Evolutionary conservation across 1,284 basidiomycete species (phyloP).

Genomic region (Pseudozyma sp.): DNA sequence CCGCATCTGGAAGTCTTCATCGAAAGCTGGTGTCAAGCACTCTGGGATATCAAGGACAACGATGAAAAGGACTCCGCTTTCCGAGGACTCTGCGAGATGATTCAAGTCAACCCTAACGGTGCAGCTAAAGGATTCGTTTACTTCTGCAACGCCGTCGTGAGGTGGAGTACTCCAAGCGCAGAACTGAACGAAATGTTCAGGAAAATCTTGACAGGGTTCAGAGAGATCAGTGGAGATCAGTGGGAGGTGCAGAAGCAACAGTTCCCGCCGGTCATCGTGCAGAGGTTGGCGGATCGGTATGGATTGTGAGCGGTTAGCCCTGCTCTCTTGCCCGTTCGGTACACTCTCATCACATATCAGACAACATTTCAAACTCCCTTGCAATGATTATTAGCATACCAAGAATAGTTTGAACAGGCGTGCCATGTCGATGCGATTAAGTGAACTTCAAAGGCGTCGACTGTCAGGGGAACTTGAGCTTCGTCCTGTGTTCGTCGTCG

Average conservation of each 20-base stretch:
- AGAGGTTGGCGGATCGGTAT: constrained; percentile 60
- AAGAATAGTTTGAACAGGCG: no score
- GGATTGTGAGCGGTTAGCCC: constrained; percentile 26
- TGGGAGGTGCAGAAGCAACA: constrained; percentile 63
- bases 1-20: constrained; percentile 91
- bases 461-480: no score
- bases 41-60: constrained; percentile 99
- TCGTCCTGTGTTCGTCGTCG: no score
- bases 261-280: constrained; percentile 63
- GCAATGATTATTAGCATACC: no score
- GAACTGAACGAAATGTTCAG: constrained; percentile 62
- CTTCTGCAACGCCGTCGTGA: constrained; percentile 68
- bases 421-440: no score
- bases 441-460: no score
- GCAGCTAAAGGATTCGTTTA: constrained; percentile 66
- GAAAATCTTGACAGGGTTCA: constrained; percentile 82
- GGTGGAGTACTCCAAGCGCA: constrained; percentile 64
- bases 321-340: background rate
- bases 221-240: constrained; percentile 81
- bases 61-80: constrained; percentile 99
- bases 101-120: constrained; percentile 85
- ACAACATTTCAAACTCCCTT: no score
- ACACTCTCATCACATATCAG: background rate
- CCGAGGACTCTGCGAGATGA: constrained; percentile 94
- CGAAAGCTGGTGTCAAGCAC: constrained; percentile 94